Conservation (phyloP, 1,139 yeast genomes). For the Arxiozyma slooffiae region DNA sequence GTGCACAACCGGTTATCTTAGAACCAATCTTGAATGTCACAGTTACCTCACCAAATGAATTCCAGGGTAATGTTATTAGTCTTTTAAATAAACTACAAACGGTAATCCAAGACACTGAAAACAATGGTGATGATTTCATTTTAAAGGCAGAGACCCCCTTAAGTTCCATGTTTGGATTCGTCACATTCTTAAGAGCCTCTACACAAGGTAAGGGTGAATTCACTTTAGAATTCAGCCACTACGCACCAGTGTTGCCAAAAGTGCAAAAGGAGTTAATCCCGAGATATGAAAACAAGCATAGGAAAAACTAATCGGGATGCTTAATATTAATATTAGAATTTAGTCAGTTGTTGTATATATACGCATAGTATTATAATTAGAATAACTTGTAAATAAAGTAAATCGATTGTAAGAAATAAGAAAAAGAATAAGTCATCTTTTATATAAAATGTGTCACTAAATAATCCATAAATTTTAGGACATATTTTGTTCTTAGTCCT, state of each 20-base stretch:
- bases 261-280: conserved; percentile 84
- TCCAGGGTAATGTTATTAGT: conserved; percentile 90
- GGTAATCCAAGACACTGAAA: conserved; percentile 85
- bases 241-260: conserved; percentile 84
- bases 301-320: conserved; percentile 13
- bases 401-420: neutral
- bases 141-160: conserved; percentile 90
- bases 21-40: conserved; percentile 95
- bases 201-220: conserved; percentile 99
- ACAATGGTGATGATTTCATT: conserved; percentile 90
- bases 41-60: conserved; percentile 90
- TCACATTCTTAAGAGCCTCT: conserved; percentile 87
- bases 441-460: neutral
- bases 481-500: neutral
- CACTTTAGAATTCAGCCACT: conserved; percentile 85
- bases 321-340: neutral
- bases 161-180: conserved; percentile 92
- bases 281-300: conserved; percentile 57
- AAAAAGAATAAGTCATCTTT: neutral
- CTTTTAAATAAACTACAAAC: conserved; percentile 88
- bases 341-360: neutral
- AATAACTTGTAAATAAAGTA: neutral
- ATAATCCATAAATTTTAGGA: no score
- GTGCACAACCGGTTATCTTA: conserved; percentile 75
- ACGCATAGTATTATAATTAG: neutral